phyloP scores from a whole-genome alignment of 257 asterid genomes.

The Solanum virginianum region DNA sequence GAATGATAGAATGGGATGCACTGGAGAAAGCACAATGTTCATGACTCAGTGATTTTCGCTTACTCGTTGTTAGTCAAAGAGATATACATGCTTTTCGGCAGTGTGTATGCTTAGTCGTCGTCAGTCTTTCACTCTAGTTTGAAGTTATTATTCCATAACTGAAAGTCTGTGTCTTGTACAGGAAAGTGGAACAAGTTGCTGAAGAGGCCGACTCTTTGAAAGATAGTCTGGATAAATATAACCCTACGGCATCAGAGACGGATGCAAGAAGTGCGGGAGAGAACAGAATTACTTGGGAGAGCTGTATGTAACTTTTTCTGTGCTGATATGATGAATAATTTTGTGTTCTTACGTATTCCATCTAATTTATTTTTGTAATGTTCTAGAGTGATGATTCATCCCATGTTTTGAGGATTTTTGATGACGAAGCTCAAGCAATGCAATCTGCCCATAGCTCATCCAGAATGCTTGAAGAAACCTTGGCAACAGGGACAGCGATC shows the following conservation, averaged over 20 bases:
- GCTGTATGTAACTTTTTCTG: constrained; percentile 32
- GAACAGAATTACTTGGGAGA: constrained; percentile 83
- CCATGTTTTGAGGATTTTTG: constrained; percentile 62
- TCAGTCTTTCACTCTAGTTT: background rate
- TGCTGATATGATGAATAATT: background rate
- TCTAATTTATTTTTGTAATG: constrained; percentile 2
- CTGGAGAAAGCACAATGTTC: background rate
- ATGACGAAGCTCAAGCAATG: constrained; percentile 69
- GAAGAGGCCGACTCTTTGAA: constrained; percentile 88
- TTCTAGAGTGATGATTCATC: constrained; percentile 56
- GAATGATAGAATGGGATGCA: background rate
- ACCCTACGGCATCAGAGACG: constrained; percentile 44
- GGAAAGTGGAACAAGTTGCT: constrained; percentile 84
- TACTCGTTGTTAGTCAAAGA: background rate
- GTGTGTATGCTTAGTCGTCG: background rate
- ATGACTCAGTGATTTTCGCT: background rate
- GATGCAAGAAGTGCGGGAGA: constrained; percentile 66
- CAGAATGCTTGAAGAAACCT: constrained; percentile 60
- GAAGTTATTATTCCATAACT: background rate
- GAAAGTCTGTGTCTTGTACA: constrained; percentile 9
- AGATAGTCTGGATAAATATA: constrained; percentile 72
- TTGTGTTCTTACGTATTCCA: background rate
- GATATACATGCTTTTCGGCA: background rate
- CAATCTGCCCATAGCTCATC: constrained; percentile 70
- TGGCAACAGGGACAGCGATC: constrained; percentile 72